Evolutionary conservation across 2,329 filamentous ascomycete genomes (phyloP).

Genomic region (Chaetomium sp.): DNA sequence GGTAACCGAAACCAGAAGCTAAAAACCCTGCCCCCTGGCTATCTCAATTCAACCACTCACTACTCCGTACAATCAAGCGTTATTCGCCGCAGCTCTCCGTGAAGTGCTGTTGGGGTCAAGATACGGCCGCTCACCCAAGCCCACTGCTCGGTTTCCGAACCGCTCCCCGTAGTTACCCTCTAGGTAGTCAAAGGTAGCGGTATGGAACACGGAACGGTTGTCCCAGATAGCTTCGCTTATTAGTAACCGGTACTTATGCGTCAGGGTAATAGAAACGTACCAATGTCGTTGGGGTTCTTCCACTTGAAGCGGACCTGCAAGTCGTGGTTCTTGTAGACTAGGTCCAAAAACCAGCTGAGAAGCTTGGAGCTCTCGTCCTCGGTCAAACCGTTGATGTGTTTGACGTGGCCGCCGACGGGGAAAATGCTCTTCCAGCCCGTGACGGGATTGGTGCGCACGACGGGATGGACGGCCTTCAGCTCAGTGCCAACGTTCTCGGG

Average conservation of each 20-base stretch:
- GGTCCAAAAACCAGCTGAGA: slow-evolving; percentile 45
- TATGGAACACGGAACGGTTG: slow-evolving; percentile 60
- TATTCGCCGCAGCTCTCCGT: slow-evolving; percentile 43
- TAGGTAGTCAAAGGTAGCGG: slow-evolving; percentile 59
- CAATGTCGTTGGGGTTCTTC: slow-evolving; percentile 48
- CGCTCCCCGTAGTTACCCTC: slow-evolving; percentile 51
- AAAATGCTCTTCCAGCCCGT: slow-evolving; percentile 64
- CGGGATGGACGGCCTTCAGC: slow-evolving; percentile 55
- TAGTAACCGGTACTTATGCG: background rate
- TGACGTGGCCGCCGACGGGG: slow-evolving; percentile 46
- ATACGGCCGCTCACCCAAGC: slow-evolving; percentile 58
- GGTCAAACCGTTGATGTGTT: slow-evolving; percentile 48
- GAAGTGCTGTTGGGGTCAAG: slow-evolving; percentile 54
- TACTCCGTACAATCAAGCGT: background rate
- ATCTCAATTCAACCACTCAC: background rate
- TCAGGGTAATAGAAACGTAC: slow-evolving; percentile 31
- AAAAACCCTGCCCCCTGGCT: background rate
- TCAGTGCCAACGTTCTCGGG: slow-evolving; percentile 57
- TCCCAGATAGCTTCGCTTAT: slow-evolving; percentile 58
- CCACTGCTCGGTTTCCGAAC: slow-evolving; percentile 55
- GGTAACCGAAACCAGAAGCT: background rate
- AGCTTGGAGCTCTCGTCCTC: slow-evolving; percentile 47
- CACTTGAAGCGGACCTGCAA: slow-evolving; percentile 53
- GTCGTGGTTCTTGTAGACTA: slow-evolving; percentile 52
- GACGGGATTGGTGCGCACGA: slow-evolving; percentile 64